Conservation (phyloP, 2,329 filamentous ascomycete species). For the Dothistroma pini region DNA sequence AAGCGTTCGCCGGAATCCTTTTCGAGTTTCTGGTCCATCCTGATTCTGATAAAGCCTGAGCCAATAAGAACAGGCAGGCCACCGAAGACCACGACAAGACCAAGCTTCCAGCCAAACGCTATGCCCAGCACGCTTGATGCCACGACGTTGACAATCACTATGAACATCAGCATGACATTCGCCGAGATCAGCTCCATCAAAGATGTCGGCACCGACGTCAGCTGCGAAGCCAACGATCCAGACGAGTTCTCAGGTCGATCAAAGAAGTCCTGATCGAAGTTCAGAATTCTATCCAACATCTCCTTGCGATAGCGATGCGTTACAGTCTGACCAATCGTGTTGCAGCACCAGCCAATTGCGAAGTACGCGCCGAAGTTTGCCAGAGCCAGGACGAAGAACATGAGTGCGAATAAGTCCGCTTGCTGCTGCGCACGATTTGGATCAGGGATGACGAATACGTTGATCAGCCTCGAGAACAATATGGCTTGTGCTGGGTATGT, state of each 20-base stretch:
- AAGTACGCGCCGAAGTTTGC: slow-evolving; percentile 44
- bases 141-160: slow-evolving; percentile 34
- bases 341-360: slow-evolving; percentile 45
- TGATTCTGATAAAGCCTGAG: slow-evolving; percentile 35
- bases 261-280: slow-evolving; percentile 35
- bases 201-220: slow-evolving; percentile 49
- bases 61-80: slow-evolving; percentile 35
- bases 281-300: slow-evolving; percentile 29
- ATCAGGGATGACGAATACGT: slow-evolving; percentile 45
- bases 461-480: slow-evolving; percentile 48
- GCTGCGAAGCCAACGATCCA: slow-evolving; percentile 46
- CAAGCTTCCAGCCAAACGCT: slow-evolving; percentile 38
- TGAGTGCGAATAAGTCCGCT: slow-evolving; percentile 52
- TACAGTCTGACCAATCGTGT: slow-evolving; percentile 45
- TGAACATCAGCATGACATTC: slow-evolving; percentile 40
- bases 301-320: slow-evolving; percentile 37
- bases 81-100: slow-evolving; percentile 34
- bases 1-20: slow-evolving; percentile 30
- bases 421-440: slow-evolving; percentile 36
- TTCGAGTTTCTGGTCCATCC: slow-evolving; percentile 35
- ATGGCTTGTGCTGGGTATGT: slow-evolving; percentile 49
- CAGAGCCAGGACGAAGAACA: slow-evolving; percentile 55
- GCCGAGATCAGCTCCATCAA: slow-evolving; percentile 50
- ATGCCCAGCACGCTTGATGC: slow-evolving; percentile 32
- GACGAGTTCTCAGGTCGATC: slow-evolving; percentile 48